Base-by-base conservation (phyloP, 1,284 basidiomycete genomes). In the Fomitopsis pinicola region DNA sequence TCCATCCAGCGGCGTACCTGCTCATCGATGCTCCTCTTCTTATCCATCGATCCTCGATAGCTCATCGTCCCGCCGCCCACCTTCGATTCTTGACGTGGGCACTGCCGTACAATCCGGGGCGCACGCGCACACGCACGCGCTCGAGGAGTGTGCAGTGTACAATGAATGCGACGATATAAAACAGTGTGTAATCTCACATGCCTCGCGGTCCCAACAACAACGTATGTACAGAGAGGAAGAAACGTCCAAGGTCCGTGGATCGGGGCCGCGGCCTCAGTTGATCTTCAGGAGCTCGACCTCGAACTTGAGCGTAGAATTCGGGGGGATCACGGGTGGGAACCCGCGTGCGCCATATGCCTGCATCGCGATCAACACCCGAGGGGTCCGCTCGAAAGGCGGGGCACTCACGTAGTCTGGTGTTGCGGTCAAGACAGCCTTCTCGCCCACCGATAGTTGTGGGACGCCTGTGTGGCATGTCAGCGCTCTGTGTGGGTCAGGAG, bases 261-360 rank as follows among this genome's bases (percentile, higher is more conserved):
- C 30, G 33, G 28, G 53, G 22, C 54, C 22, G 19, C 38, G n/a
- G 22, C 54, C 62, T 76, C 69, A 80, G 71, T 85, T 85, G 78
- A 93, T 92, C 74, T 82, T 80, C 62, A 94, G 63, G 61, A 95
- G 79, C 78, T 94, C 91, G 62, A 94, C 89, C 75, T 92, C 89
- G 70, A 94, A 95, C 64, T 78, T 83, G 73, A 95, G 82, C 42
- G 85, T 88, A 30, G 91, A 76, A 72, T 92, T 87, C 68, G 88
- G 73, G 22, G 93, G 93, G 72, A 95, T 94, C 64, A 91, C 82
- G 36, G 91, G 91, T 45, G 89, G 89, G 78, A 92, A 94, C 35
- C 90, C 89, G 42, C 83, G 81, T 36, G 76, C 52, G 40, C 89
- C 90, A 66, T 92, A 92, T 55, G 80, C 88, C 89, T 91, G 65